Evolutionary conservation across 768 basidiomycete genomes (phyloP), one percentile per base, ranked within the genome.

Genomic region (Wakefieldia striispora): DNA sequence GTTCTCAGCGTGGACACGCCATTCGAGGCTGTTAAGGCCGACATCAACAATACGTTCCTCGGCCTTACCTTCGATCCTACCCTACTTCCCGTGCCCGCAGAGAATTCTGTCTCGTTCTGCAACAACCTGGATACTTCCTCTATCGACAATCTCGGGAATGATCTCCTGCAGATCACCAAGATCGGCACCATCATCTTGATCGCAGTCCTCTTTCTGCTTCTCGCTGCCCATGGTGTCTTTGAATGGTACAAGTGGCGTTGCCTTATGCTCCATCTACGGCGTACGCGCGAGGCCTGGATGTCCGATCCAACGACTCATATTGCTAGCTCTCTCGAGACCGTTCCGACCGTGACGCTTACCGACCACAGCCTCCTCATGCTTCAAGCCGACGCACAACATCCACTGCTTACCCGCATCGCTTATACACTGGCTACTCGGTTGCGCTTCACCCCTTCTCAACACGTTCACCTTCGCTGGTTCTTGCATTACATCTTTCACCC

Each of bases 191-290:
- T 89, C 43, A 75, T 97, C 49, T 70, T 97, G 56, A 75, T 91
- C 46, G 65, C 83, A 37, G 67, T 86, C 33, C 83, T 88, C n/a
- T 65, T 92, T 34, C 59, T 92, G 47, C 78, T 95, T 43, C 75
- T 94, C 56, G 81, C 75, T 9, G 81, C 82, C 31, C 81, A 93
- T 67, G 87, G 82, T 55, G 65, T 84, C 4, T 72, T 95, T 58
- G 91, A 93, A 59, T 93, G 91, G 88, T 93, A 84, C 76, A 88
- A 87, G 61, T 97, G 92, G 88, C 75, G 79, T 12, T 81, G 72
- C 64, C 76, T 89, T 65, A 81, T 81, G 69, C 59, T 56, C 3
- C 83, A 90, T 58, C 70, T 93, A 50, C 76, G 78, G 59, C 75
- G 75, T 49, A 90, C 84, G 5, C 86, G 91, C 38, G 78, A 84